phyloP scores from a whole-genome alignment of 306 rosid genomes.

The Geum urbanum region DNA sequence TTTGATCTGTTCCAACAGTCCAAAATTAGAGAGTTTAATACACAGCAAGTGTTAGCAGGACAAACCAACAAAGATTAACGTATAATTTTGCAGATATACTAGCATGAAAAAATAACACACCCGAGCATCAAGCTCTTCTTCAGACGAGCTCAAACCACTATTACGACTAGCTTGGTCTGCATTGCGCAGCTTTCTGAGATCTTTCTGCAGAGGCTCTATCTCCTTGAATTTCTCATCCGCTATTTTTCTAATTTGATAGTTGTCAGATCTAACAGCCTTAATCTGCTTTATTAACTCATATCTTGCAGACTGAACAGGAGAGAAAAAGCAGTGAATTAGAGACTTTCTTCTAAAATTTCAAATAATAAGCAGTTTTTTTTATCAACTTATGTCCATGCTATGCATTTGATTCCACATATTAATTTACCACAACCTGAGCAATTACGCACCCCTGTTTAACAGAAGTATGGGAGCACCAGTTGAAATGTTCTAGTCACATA shows the following conservation, averaged over 20 bases:
- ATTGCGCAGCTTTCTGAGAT: conserved; percentile 82
- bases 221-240: conserved; percentile 77
- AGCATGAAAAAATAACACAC: conserved; percentile 42
- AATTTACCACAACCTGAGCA: background rate
- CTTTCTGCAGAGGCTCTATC: conserved; percentile 85
- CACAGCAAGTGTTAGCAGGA: conserved; percentile 4
- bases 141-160: conserved; percentile 78
- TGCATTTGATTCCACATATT: background rate
- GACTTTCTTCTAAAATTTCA: background rate
- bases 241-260: conserved; percentile 51
- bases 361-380: background rate
- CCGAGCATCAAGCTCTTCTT: conserved; percentile 70
- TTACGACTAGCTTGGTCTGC: conserved; percentile 55
- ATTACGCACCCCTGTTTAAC: background rate
- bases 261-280: conserved; percentile 66
- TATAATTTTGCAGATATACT: conserved; percentile 16
- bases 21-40: conserved; percentile 20
- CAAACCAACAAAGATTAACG: background rate
- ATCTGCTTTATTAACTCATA: conserved; percentile 73
- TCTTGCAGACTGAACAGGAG: conserved; percentile 52
- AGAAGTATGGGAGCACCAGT: background rate
- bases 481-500: background rate
- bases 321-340: conserved; percentile 8
- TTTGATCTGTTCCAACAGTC: conserved; percentile 56
- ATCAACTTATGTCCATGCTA: background rate